Evolutionary conservation across 2,329 filamentous ascomycete species (phyloP).

Genomic region (Thyridium curvatum): DNA sequence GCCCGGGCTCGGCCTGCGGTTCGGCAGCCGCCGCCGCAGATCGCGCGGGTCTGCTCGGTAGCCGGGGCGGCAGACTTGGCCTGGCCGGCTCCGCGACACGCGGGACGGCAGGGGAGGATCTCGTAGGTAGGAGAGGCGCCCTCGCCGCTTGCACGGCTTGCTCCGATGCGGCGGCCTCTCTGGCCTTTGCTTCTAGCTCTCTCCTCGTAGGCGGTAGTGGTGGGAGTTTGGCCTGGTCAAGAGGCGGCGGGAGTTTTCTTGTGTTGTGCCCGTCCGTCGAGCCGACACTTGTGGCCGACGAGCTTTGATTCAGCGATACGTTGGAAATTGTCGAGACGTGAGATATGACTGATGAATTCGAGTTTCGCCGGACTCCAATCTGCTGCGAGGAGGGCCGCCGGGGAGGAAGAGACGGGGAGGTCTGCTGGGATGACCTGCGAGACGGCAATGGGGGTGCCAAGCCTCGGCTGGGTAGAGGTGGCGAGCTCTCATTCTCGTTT

Average conservation of each 20-base stretch:
- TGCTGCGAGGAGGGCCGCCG: constrained; percentile 40
- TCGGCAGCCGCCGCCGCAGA: constrained; percentile 16
- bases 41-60: constrained; percentile 42
- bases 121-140: constrained; percentile 26
- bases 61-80: constrained; percentile 40
- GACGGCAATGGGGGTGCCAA: constrained; percentile 28
- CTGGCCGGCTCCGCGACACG: constrained; percentile 21
- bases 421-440: constrained; percentile 25
- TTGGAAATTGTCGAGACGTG: constrained; percentile 47
- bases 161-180: constrained; percentile 24
- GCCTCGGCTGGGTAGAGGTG: constrained; percentile 18
- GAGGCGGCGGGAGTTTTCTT: constrained; percentile 48
- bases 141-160: constrained; percentile 13
- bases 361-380: constrained; percentile 41
- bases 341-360: constrained; percentile 52
- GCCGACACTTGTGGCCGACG: constrained; percentile 41
- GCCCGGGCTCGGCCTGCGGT: constrained; percentile 53
- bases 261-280: constrained; percentile 31
- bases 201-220: constrained; percentile 48
- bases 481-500: constrained; percentile 8
- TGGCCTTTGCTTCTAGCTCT: constrained; percentile 43
- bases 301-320: constrained; percentile 39
- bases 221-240: constrained; percentile 51
- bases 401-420: constrained; percentile 43
- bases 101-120: constrained; percentile 29